Evolutionary conservation across 31 red algal species (phyloP).

Genomic region (Odonthalia washingtoniensis): DNA sequence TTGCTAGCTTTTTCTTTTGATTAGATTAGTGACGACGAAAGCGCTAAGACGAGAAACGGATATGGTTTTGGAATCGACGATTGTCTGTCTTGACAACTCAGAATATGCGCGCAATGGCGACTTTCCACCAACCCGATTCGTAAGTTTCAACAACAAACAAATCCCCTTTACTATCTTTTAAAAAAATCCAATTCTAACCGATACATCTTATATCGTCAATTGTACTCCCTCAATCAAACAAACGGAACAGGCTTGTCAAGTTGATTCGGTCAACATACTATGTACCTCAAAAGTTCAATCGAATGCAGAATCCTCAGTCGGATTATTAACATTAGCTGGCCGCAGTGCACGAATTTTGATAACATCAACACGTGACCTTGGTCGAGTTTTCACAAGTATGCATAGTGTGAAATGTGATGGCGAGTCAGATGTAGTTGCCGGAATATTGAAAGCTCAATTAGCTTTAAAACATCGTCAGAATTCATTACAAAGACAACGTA

Average conservation of each 20-base stretch:
- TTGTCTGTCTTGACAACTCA: conserved; percentile 98
- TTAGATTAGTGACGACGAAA: too few species aligned
- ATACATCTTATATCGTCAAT: not conserved
- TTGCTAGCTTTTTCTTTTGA: too few species aligned
- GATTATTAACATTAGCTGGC: conserved; percentile 87
- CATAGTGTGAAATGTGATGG: conserved; percentile 81
- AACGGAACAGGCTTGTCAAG: conserved; percentile 78
- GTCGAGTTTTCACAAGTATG: conserved; percentile 82
- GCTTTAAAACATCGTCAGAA: conserved; percentile 99
- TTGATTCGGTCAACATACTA: conserved; percentile 90
- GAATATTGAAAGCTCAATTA: conserved; percentile 89
- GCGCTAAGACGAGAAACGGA: too few species aligned
- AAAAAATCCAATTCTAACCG: not conserved
- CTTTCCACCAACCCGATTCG: conserved; percentile 87
- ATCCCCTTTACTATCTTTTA: not conserved
- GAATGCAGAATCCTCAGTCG: conserved; percentile 91
- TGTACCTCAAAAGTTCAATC: conserved; percentile 83
- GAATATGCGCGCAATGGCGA: conserved; percentile 98
- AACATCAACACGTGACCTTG: conserved; percentile 89
- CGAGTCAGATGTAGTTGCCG: conserved; percentile 61
- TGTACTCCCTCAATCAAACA: not conserved
- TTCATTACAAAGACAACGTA: conserved; percentile 83
- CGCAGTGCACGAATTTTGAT: conserved; percentile 67
- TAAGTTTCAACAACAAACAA: conserved; percentile 37
- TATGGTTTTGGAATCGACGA: conserved; percentile 95